Evolutionary conservation across 805 yeast species (phyloP).

Genomic region (Sugiyamaella floridensis): DNA sequence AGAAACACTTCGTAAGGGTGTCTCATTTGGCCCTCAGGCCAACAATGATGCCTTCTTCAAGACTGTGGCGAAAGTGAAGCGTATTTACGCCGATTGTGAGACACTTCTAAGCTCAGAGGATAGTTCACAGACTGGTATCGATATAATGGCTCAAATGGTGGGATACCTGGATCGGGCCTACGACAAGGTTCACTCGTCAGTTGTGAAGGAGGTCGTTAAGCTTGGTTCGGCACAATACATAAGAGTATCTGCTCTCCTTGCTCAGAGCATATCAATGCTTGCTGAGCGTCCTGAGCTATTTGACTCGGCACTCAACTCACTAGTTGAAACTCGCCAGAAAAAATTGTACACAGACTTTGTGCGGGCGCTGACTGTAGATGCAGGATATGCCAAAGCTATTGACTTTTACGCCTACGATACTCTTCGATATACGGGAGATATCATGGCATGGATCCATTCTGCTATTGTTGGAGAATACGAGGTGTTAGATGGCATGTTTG

Average conservation of each 20-base stretch:
- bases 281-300: constrained; percentile 38
- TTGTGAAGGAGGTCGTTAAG: constrained; percentile 27
- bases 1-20: constrained; percentile 40
- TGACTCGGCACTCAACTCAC: constrained; percentile 51
- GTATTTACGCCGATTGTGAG: constrained; percentile 60
- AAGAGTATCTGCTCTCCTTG: constrained; percentile 17
- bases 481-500: constrained; percentile 56
- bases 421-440: constrained; percentile 73
- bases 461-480: constrained; percentile 84
- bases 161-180: constrained; percentile 46
- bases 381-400: constrained; percentile 40
- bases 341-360: constrained; percentile 60
- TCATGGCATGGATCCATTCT: constrained; percentile 81
- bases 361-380: constrained; percentile 29
- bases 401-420: constrained; percentile 72
- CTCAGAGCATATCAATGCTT: constrained; percentile 23
- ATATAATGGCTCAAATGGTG: constrained; percentile 54
- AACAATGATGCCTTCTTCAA: constrained; percentile 46
- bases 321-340: constrained; percentile 66
- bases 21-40: constrained; percentile 25
- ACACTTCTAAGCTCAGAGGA: constrained; percentile 46
- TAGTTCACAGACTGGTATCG: constrained; percentile 42
- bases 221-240: constrained; percentile 15
- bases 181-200: constrained; percentile 44
- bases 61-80: constrained; percentile 53